These are phyloP conservation scores for Boletus sp. DNA, from an alignment of 1,284 basidiomycete genomes.

Conservation along the genomic window DNA sequence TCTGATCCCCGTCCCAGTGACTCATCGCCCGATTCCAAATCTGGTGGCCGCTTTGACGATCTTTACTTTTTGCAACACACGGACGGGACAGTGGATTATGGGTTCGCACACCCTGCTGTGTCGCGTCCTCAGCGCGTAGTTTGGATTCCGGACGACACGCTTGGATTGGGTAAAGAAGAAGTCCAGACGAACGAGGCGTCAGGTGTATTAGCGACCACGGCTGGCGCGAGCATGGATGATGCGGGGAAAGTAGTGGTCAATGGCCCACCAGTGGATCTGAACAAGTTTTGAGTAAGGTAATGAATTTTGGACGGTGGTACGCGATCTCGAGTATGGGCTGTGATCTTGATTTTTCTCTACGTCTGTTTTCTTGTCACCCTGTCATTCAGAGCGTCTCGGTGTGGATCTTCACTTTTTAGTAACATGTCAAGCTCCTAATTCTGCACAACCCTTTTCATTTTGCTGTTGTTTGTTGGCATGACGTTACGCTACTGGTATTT, in stretches of 20 bases:
- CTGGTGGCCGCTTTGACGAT: conserved; percentile 22
- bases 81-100: conserved; percentile 38
- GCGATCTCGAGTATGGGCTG: conserved; percentile 1
- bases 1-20: conserved; percentile 1
- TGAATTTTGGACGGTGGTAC: neutral
- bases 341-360: neutral
- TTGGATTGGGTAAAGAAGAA: conserved; percentile 59
- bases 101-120: conserved; percentile 80
- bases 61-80: conserved; percentile 16
- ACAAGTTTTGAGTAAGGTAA: conserved; percentile 26
- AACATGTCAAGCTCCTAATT: neutral
- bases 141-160: conserved; percentile 78
- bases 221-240: conserved; percentile 60
- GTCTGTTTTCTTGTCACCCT: neutral
- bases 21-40: conserved; percentile 5
- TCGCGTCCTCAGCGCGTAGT: conserved; percentile 70
- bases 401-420: neutral
- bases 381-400: neutral
- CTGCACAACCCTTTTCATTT: neutral
- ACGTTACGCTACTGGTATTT: too few relatives aligned
- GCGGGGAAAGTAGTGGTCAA: conserved; percentile 64
- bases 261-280: conserved; percentile 39
- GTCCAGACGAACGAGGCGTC: conserved; percentile 50
- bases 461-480: too few relatives aligned
- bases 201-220: conserved; percentile 56